Evolutionary conservation across 75 land plant species (phyloP).

Genomic region (Chamaecyparis obtusa): DNA sequence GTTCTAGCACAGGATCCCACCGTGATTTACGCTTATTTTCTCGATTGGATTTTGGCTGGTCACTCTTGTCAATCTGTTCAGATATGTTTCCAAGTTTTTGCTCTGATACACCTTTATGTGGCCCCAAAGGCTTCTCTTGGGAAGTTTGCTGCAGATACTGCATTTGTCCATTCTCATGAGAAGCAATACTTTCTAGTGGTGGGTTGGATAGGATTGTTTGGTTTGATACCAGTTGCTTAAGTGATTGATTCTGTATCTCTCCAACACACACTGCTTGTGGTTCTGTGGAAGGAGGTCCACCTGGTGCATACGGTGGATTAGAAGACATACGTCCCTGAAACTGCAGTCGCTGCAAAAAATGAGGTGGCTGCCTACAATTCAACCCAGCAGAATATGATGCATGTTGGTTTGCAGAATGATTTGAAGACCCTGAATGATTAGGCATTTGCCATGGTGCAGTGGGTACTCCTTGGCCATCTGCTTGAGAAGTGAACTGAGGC

Average conservation of each 20-base stretch:
- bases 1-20: not conserved
- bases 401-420: not conserved
- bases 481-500: slow-evolving; percentile 6
- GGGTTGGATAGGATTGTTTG: slow-evolving; percentile 8
- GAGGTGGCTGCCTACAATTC: slow-evolving; percentile 4
- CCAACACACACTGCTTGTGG: not conserved
- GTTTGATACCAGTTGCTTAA: slow-evolving; percentile 7
- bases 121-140: slow-evolving; percentile 5
- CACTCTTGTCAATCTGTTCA: not conserved
- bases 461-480: not conserved
- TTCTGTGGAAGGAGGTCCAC: slow-evolving; percentile 4
- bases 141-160: not conserved
- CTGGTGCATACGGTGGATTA: slow-evolving; percentile 5
- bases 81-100: not conserved
- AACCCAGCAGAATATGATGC: not conserved
- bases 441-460: slow-evolving; percentile 1
- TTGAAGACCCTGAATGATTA: slow-evolving; percentile 4
- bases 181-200: not conserved
- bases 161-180: slow-evolving; percentile 3
- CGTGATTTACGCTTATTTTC: slow-evolving; percentile 14
- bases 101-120: not conserved
- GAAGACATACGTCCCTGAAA: slow-evolving; percentile 6
- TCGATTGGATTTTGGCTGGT: not conserved
- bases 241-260: slow-evolving; percentile 1
- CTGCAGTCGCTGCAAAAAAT: not conserved